These are phyloP conservation scores for Exophiala calicioides DNA, from an alignment of 2,329 filamentous ascomycete genomes.

Conservation along the genomic window DNA sequence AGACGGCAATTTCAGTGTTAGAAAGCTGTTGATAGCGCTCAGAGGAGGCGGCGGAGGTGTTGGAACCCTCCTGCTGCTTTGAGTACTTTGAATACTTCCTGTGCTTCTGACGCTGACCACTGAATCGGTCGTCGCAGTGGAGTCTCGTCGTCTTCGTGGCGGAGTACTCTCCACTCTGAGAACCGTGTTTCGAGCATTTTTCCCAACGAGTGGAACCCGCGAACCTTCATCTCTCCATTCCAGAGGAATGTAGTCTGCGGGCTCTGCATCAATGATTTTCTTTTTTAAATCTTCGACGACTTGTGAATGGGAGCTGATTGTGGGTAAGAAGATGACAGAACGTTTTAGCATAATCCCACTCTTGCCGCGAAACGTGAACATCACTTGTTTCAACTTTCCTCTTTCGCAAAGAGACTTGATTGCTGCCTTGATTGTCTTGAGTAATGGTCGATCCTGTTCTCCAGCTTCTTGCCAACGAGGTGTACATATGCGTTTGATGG, in stretches of 20 bases:
- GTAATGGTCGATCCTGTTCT: slow-evolving; percentile 51
- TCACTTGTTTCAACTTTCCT: slow-evolving; percentile 54
- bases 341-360: slow-evolving; percentile 53
- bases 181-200: slow-evolving; percentile 24
- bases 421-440: slow-evolving; percentile 53
- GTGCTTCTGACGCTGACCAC: slow-evolving; percentile 1
- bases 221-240: slow-evolving; percentile 39
- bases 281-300: slow-evolving; percentile 52
- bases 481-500: slow-evolving; percentile 30
- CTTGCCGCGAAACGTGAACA: slow-evolving; percentile 52
- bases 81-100: slow-evolving; percentile 1
- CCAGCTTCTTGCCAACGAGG: slow-evolving; percentile 50
- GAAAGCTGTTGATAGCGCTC: slow-evolving; percentile 22
- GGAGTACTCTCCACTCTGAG: slow-evolving; percentile 36
- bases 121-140: slow-evolving; percentile 8
- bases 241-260: slow-evolving; percentile 48
- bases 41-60: slow-evolving; percentile 7
- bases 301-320: slow-evolving; percentile 47
- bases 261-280: slow-evolving; percentile 50
- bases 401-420: slow-evolving; percentile 53
- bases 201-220: slow-evolving; percentile 17
- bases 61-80: not conserved
- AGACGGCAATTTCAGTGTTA: slow-evolving; percentile 28
- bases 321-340: slow-evolving; percentile 51
- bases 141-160: slow-evolving; percentile 12